These are phyloP conservation scores for Xylariaceae sp. DNA, from an alignment of 2,329 filamentous ascomycete genomes.

Conservation along the genomic window DNA sequence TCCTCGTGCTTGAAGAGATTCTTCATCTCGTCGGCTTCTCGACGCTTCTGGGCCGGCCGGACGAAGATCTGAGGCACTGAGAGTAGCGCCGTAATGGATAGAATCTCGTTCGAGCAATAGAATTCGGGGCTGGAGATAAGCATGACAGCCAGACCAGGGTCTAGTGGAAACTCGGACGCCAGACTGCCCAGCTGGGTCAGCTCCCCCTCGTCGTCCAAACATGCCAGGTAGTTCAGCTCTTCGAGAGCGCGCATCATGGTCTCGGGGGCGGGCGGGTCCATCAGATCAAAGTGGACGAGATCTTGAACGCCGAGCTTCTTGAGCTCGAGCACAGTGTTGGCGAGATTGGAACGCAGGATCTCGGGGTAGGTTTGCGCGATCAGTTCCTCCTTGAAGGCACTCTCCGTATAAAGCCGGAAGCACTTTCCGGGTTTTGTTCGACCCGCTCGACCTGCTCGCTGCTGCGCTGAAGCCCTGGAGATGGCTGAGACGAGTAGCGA, in stretches of 20 bases:
- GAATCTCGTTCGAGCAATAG: constrained; percentile 96
- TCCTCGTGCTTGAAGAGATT: constrained; percentile 84
- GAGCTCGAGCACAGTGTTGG: constrained; percentile 89
- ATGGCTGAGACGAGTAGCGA: constrained; percentile 96
- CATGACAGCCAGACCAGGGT: constrained; percentile 93
- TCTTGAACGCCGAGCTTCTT: constrained; percentile 97
- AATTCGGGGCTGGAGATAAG: constrained; percentile 96
- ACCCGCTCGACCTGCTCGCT: constrained; percentile 96
- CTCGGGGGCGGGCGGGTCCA: constrained; percentile 96
- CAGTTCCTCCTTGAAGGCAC: constrained; percentile 93
- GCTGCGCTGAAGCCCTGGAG: constrained; percentile 93
- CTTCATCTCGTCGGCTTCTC: constrained; percentile 97
- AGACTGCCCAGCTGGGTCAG: constrained; percentile 78
- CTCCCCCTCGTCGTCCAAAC: constrained; percentile 92
- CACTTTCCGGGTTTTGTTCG: constrained; percentile 98
- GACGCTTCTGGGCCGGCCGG: constrained; percentile 74
- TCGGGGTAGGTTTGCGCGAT: constrained; percentile 97
- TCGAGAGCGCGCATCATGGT: constrained; percentile 97
- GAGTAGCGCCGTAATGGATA: constrained; percentile 87
- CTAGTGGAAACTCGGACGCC: constrained; percentile 91
- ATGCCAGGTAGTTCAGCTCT: constrained; percentile 94
- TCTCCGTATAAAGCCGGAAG: constrained; percentile 92
- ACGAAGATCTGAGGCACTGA: constrained; percentile 94
- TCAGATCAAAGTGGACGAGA: constrained; percentile 94
- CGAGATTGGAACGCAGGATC: constrained; percentile 87